These are phyloP conservation scores for Naganishia liquefaciens DNA, from an alignment of 1,284 basidiomycete genomes.

Conservation along the genomic window DNA sequence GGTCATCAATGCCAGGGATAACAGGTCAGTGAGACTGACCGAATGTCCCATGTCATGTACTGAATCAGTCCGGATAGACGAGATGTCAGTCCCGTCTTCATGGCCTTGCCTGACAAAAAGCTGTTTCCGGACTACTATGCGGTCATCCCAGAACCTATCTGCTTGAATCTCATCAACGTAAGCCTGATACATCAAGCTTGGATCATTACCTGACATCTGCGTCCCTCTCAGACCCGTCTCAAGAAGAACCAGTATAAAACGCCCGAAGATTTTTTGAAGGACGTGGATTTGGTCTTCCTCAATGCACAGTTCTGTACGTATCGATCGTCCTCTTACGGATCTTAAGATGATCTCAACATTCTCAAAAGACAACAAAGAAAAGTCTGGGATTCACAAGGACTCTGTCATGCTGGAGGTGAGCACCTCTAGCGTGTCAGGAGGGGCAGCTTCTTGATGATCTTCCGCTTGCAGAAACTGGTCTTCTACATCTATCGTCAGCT, in stretches of 20 bases:
- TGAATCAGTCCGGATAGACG: not conserved
- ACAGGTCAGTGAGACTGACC: conserved; percentile 39
- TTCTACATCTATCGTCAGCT: conserved; percentile 41
- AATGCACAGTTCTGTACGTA: conserved; percentile 54
- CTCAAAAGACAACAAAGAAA: conserved; percentile 50
- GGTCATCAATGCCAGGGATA: conserved; percentile 47
- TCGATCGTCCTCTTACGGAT: not conserved
- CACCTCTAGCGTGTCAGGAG: not conserved
- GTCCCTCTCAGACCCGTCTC: conserved; percentile 39
- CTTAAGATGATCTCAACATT: not conserved
- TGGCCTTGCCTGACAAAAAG: conserved; percentile 45
- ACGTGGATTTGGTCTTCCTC: conserved; percentile 52
- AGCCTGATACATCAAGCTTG: conserved; percentile 19
- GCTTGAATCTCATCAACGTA: conserved; percentile 49
- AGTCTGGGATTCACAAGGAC: conserved; percentile 47
- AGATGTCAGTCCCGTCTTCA: conserved; percentile 39
- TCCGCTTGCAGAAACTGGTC: conserved; percentile 38
- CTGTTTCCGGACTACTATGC: conserved; percentile 50
- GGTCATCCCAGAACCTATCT: conserved; percentile 51
- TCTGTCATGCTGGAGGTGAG: conserved; percentile 48
- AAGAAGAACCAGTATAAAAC: conserved; percentile 38
- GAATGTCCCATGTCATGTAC: not conserved
- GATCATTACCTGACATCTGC: not conserved
- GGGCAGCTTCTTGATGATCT: not conserved
- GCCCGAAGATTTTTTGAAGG: conserved; percentile 49